phyloP scores from a whole-genome alignment of 805 yeast genomes.

The Dipodascopsis uninucleata region DNA sequence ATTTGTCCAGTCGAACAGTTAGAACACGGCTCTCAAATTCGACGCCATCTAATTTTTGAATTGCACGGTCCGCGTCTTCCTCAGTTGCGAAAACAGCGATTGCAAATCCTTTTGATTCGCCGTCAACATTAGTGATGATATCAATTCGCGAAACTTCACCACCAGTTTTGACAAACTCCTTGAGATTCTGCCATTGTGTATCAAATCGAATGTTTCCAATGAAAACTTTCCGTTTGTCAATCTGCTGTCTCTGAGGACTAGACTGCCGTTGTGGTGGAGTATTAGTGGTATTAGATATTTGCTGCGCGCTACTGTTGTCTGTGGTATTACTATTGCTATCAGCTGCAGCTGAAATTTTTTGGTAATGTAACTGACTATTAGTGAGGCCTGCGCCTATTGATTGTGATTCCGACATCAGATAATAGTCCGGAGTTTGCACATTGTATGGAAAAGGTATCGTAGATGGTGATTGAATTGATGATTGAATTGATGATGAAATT shows the following conservation, averaged over 20 bases:
- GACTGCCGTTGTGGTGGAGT: too few species aligned
- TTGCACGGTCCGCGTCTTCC: slow-evolving; percentile 48
- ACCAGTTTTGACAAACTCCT: slow-evolving; percentile 31
- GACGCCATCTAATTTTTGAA: slow-evolving; percentile 48
- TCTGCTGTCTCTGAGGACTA: slow-evolving; percentile 3
- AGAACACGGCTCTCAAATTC: slow-evolving; percentile 58
- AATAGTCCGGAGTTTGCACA: too few species aligned
- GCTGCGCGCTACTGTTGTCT: too few species aligned
- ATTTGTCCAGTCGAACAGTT: slow-evolving; percentile 59
- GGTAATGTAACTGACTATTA: too few species aligned
- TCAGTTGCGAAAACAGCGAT: slow-evolving; percentile 51
- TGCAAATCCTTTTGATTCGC: slow-evolving; percentile 58
- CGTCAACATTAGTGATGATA: slow-evolving; percentile 40
- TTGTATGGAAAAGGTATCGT: too few species aligned
- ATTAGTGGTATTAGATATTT: too few species aligned
- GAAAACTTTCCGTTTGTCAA: slow-evolving; percentile 35
- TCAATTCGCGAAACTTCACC: slow-evolving; percentile 38
- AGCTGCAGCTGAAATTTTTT: too few species aligned
- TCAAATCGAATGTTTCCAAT: slow-evolving; percentile 38
- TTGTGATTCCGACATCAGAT: too few species aligned
- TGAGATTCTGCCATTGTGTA: slow-evolving; percentile 36
- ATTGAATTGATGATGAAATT: too few species aligned
- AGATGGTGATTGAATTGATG: too few species aligned
- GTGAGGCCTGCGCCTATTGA: too few species aligned
- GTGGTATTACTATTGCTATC: too few species aligned